Evolutionary conservation across 352 stramenopile genomes (phyloP), one percentile per base, ranked within the genome.

Genomic region (Phytophthora ramorum): DNA sequence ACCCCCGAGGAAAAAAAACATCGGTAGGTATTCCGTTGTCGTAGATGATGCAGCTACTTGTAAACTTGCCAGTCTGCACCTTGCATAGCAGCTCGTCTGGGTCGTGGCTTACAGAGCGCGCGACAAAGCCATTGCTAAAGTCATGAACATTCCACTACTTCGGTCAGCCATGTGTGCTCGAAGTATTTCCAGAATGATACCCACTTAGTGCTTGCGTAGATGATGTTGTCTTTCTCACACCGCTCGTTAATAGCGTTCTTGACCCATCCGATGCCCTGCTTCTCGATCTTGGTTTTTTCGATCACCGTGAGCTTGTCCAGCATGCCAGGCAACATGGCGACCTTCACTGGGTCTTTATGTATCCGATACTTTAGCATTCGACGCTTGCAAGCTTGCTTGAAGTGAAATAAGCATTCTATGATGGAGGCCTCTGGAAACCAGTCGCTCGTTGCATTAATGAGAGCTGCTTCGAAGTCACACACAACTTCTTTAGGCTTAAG

Each of bases 131-230:
- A 61, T 24, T n/a, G n/a, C n/a, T n/a, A n/a, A n/a, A n/a, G n/a
- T n/a, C n/a, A n/a, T n/a, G n/a, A n/a, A n/a, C n/a, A 46, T 53
- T 61, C 32, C 43, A 54, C 37, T 47, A 52, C 30, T 46, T 62
- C 19, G 44, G 32, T 49, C 28, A 57, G 8, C 35, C 45, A 45
- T 6, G 24, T 64, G 16, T 44, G 32, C 43, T 63, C 44, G 2
- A 55, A 54, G 16, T 55, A 55, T 7, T 50, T 63, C 17, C 28
- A 63, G 17, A 49, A 63, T 2, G 19, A 45, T 13, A 3, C 28
- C 52, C 52, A 52, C 16, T 45, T 50, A 0, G 7, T 37, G 17
- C 12, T 35, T 10, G 57, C 16, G 28, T 56, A 57, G 5, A 8
- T 34, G 22, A 3, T 24, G 22, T 24, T 24, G 22, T 24, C 22